Evolutionary conservation across 805 yeast genomes (phyloP), one percentile per base, ranked within the genome.

Genomic region (Naumovozyma castellii): DNA sequence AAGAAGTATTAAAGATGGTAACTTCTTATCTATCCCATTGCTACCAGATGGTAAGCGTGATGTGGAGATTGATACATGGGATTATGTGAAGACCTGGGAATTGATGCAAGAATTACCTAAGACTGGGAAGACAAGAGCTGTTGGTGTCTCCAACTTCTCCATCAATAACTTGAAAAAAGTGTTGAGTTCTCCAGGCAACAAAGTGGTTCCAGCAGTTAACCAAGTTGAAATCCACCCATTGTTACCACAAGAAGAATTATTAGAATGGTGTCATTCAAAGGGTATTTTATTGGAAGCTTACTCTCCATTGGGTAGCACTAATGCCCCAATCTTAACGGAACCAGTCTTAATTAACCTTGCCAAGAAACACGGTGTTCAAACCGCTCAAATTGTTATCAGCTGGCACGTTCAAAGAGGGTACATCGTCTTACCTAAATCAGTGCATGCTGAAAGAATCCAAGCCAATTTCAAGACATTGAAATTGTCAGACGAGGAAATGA

Each of bases 151-250:
- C 29, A 84, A 84, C 64, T 76, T 78, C 57, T 71, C 83, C 15
- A 61, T 72, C 19, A 69, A 65, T 40, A 71, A 74, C 47, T 54
- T 80, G 45, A 63, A 71, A 43, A 68, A 61, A 37, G 62, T 84
- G 43, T 65, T 81, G 38, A 61, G 61, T 9, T 57, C 68, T 37
- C 70, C 73, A 37, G 68, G 67, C 33, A 72, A 71, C 39, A 72
- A 64, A 30, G 57, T 73, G 37, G 71, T 68, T 25, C 95, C 95
- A 4, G 86, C 75, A 10, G 75, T 69, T 32, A 76, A 80, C 62
- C 94, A 85, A 67, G 69, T 83, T 43, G 94, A 85, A 65, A 62
- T 76, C 30, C 94, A 84, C 60, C 86, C 88, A 35, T 70, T 71
- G 45, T 67, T 80, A 42, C 84, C 84, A 35, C 88, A 83, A 58